phyloP scores from a whole-genome alignment of 768 basidiomycete species.

The Mycena vitilis region DNA sequence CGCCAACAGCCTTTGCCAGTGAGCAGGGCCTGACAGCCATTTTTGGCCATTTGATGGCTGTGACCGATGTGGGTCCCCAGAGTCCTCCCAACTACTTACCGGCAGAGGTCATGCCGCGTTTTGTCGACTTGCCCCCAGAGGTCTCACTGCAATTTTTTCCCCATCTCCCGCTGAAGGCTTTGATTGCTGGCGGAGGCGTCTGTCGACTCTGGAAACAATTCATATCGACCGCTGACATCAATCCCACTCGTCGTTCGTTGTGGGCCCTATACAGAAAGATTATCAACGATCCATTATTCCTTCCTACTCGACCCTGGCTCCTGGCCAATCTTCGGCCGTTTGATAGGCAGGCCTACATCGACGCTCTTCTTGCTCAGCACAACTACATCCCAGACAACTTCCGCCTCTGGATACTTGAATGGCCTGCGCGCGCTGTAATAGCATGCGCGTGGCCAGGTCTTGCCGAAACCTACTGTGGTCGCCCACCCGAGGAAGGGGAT shows the following conservation, averaged over 20 bases:
- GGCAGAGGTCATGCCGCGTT: too few species aligned
- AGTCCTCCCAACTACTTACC: too few species aligned
- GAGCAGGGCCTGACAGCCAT: too few species aligned
- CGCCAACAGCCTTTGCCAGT: too few species aligned
- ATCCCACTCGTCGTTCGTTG: conserved; percentile 36
- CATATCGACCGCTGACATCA: conserved; percentile 14
- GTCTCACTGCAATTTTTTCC: too few species aligned
- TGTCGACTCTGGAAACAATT: conserved; percentile 28
- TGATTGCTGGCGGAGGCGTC: too few species aligned
- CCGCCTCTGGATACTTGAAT: conserved; percentile 40
- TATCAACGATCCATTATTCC: conserved; percentile 35
- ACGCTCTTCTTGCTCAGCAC: conserved; percentile 22
- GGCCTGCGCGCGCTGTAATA: conserved; percentile 41
- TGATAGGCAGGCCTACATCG: conserved; percentile 36
- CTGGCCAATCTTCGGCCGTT: conserved; percentile 27
- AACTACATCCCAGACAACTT: conserved; percentile 38
- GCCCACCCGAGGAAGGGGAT: not conserved
- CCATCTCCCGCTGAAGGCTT: too few species aligned
- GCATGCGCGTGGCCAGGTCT: conserved; percentile 39
- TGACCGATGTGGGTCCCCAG: too few species aligned
- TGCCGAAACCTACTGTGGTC: not conserved
- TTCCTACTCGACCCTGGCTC: conserved; percentile 34
- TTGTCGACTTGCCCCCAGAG: too few species aligned
- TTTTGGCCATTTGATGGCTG: too few species aligned
- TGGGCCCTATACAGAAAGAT: conserved; percentile 34